Evolutionary conservation across 2,329 filamentous ascomycete genomes (phyloP), one percentile per base, ranked within the genome.

Genomic region (Knufia petricola): DNA sequence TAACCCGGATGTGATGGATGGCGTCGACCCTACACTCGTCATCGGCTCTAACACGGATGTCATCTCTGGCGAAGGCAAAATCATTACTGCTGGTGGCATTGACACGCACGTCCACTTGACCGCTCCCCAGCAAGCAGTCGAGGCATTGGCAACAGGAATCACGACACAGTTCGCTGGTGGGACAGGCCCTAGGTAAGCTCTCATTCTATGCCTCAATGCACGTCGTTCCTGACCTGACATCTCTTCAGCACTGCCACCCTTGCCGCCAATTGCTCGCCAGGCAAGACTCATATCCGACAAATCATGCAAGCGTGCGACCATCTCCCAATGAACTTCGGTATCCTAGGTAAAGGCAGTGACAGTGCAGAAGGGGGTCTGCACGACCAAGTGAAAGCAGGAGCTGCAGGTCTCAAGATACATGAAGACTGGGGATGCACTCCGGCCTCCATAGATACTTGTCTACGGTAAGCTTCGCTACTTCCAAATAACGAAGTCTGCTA

Each of bases 391-490:
- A 69, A 77, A 48, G 90, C 90, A 0, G 90, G 90, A 8, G 89
- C 84, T 1, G 90, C 87, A 58, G 90, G 90, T 6, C 76, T 96
- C 52, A 96, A 96, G 66, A 74, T 96, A 4, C 90, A 96, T 65
- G 90, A 96, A 68, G 90, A 96, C 66, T 96, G 90, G 90, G 90
- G 90, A 47, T 81, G 78, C 19, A 95, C 90, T 1, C 90, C 90
- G 0, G 84, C 87, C 1, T 88, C 87, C 19, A 96, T 96, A 61
- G 89, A 96, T 64, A 76, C 84, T 1, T 95, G 90, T 61, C 75
- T 94, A n/a, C n/a, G n/a, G n/a, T n/a, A n/a, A n/a, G n/a, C n/a
- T n/a, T n/a, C n/a, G n/a, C n/a, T n/a, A n/a, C n/a, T n/a, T n/a
- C n/a, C n/a, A n/a, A n/a, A n/a, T n/a, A n/a, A n/a, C n/a, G n/a